Evolutionary conservation across 2,329 filamentous ascomycete species (phyloP).

Genomic region (Cytospora paraplurivora): DNA sequence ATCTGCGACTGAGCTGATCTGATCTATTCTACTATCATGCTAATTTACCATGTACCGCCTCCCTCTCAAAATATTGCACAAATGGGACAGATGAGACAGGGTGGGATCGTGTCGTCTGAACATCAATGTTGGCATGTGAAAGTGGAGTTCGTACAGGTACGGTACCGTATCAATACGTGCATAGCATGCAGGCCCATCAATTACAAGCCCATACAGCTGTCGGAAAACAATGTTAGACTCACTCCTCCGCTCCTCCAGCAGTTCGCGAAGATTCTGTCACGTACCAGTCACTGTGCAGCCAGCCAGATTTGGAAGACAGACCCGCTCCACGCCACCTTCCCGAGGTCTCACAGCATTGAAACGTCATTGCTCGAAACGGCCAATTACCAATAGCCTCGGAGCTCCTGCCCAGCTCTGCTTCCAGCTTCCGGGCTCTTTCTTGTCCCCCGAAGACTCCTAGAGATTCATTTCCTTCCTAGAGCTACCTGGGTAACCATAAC

Average conservation of each 20-base stretch:
- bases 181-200: no score
- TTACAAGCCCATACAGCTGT: no score
- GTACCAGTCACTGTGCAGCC: no score
- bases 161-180: no score
- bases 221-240: no score
- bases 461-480: background rate
- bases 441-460: background rate
- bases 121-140: conserved; percentile 22
- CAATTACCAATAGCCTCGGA: background rate
- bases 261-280: no score
- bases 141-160: conserved; percentile 13
- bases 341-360: background rate
- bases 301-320: background rate
- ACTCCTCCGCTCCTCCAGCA: no score
- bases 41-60: background rate
- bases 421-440: background rate
- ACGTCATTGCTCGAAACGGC: background rate
- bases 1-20: conserved; percentile 24
- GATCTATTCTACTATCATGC: background rate
- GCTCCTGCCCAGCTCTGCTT: background rate
- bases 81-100: conserved; percentile 6
- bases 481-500: no score
- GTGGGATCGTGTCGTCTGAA: background rate
- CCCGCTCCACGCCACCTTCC: background rate
- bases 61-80: no score